phyloP scores from a whole-genome alignment of 1,139 yeast species.

The Taphrina populina region DNA sequence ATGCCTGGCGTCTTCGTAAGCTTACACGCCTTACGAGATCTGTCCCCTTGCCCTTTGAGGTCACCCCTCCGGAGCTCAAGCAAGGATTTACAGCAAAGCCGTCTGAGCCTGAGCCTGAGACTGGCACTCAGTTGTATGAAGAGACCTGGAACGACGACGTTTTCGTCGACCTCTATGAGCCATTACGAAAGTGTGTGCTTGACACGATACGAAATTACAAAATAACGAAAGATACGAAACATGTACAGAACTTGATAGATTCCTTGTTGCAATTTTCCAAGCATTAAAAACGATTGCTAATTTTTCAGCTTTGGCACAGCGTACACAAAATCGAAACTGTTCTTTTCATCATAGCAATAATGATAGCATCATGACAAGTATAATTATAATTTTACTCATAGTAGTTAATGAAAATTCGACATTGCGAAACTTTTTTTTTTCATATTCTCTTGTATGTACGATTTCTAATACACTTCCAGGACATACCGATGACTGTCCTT shows the following conservation, averaged over 20 bases:
- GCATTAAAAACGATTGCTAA: neutral
- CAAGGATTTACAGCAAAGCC: too few species aligned
- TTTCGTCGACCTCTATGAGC: constrained; percentile 21
- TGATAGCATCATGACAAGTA: neutral
- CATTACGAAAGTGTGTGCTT: constrained; percentile 4
- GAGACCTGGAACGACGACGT: constrained; percentile 28
- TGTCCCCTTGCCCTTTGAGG: neutral
- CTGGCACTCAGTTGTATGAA: neutral
- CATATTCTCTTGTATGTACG: neutral
- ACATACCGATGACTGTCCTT: constrained; percentile 91
- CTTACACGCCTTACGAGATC: constrained; percentile 12
- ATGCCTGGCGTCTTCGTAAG: constrained; percentile 25
- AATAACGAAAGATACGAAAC: neutral
- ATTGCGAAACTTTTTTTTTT: neutral
- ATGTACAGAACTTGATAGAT: constrained; percentile 4
- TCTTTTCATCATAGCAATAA: neutral
- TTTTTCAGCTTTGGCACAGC: constrained; percentile 3
- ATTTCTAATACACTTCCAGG: constrained; percentile 77
- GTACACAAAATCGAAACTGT: neutral
- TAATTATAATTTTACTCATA: neutral
- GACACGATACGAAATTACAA: neutral
- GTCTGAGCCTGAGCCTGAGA: too few species aligned
- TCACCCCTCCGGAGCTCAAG: too few species aligned
- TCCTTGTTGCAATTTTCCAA: neutral
- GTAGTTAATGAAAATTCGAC: neutral